phyloP scores from a whole-genome alignment of 192 early-diverging fungal genomes.

The Coemansia sp. region DNA sequence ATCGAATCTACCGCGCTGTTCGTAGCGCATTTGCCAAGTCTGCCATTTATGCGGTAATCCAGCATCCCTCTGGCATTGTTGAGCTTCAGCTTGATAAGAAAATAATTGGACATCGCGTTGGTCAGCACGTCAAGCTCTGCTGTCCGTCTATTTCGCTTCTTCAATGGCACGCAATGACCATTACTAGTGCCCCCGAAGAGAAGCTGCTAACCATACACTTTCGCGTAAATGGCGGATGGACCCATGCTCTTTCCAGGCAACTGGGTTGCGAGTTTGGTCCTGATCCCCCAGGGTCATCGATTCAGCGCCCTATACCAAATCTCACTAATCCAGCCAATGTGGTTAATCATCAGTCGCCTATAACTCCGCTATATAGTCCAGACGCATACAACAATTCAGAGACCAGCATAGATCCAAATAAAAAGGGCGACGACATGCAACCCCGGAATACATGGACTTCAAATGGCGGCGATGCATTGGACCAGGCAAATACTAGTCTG shows the following conservation, averaged over 20 bases:
- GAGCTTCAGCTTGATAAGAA: slow-evolving; percentile 71
- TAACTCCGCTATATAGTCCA: slow-evolving; percentile 28
- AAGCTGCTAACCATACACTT: slow-evolving; percentile 74
- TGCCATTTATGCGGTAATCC: slow-evolving; percentile 65
- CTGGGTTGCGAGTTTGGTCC: slow-evolving; percentile 63
- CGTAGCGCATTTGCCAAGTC: slow-evolving; percentile 56
- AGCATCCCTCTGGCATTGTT: slow-evolving; percentile 71
- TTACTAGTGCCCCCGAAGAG: slow-evolving; percentile 76
- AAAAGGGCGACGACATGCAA: slow-evolving; percentile 6
- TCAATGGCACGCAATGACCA: slow-evolving; percentile 80
- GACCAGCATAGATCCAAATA: slow-evolving; percentile 36
- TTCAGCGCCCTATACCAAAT: slow-evolving; percentile 10
- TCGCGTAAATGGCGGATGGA: slow-evolving; percentile 76
- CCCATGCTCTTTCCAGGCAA: slow-evolving; percentile 58
- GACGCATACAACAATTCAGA: slow-evolving; percentile 37
- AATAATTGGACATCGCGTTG: slow-evolving; percentile 56
- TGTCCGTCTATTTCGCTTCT: slow-evolving; percentile 67
- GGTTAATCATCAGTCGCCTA: background rate
- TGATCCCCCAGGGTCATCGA: slow-evolving; percentile 12
- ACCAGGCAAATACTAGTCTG: slow-evolving; percentile 6
- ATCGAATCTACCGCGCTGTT: slow-evolving; percentile 62
- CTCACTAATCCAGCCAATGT: background rate
- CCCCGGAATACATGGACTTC: too few species aligned
- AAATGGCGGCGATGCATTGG: background rate
- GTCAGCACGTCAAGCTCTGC: slow-evolving; percentile 75